phyloP scores from a whole-genome alignment of 140 eudicot genomes.

The Ambrosia hybrid region DNA sequence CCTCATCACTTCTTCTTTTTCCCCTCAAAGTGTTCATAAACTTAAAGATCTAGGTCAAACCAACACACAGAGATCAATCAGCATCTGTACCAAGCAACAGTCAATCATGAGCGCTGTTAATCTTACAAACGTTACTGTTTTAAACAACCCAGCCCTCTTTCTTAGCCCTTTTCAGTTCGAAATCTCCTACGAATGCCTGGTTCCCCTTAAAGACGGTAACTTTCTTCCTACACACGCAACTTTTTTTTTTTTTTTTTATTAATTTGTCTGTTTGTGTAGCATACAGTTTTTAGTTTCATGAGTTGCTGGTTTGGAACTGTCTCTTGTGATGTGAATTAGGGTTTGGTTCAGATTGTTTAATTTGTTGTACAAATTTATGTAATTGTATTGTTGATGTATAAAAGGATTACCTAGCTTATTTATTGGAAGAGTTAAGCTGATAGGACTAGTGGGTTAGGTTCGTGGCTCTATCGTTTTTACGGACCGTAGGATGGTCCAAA shows the following conservation, averaged over 20 bases:
- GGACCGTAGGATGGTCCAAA: too few species aligned
- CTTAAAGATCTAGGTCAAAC: constrained; percentile 21
- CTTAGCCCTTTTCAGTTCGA: constrained; percentile 75
- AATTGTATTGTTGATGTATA: too few species aligned
- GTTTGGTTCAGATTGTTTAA: too few species aligned
- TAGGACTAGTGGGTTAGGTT: too few species aligned
- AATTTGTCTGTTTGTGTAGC: not conserved
- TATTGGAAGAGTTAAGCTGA: too few species aligned
- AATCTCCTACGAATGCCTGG: constrained; percentile 77
- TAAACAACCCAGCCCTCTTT: constrained; percentile 82
- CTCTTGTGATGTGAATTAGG: not conserved
- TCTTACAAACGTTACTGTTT: constrained; percentile 66
- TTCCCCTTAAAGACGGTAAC: constrained; percentile 78
- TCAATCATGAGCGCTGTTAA: constrained; percentile 79
- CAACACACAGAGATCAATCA: not conserved
- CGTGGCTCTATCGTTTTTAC: too few species aligned
- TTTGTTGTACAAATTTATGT: too few species aligned
- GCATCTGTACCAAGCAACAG: not conserved
- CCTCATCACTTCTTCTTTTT: not conserved
- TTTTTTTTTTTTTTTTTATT: not conserved
- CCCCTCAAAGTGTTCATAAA: not conserved
- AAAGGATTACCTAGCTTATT: too few species aligned
- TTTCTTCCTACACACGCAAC: not conserved
- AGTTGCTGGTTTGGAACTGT: not conserved
- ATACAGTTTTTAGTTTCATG: not conserved